Evolutionary conservation across 495 filamentous ascomycete species (phyloP), one percentile per base, ranked within the genome.

Genomic region (Cercophora samala): DNA sequence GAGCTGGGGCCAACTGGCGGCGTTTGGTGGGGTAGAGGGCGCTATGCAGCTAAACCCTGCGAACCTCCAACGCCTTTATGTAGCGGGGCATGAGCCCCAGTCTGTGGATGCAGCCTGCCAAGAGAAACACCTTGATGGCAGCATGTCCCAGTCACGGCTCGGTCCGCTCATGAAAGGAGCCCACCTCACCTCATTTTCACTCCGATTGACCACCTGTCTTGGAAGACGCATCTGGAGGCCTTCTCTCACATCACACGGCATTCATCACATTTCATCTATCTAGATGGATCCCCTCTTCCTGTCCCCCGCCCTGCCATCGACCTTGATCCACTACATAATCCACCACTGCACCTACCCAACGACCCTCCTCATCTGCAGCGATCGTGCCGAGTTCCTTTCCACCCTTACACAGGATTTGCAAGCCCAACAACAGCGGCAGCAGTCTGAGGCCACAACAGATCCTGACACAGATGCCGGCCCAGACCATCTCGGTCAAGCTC

Each of bases 331-430:
- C 63, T 84, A 86, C 72, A 74, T 94, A 26, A 77, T 96, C 42
- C 69, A 85, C 42, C 74, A 80, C 26, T 83, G 88, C 70, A 60
- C 71, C 51, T 72, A 77, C 67, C 81, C 85, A 2, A 88, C 86
- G 1, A 87, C 85, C 0, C 75, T 96, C 17, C 76, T 96, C 61
- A 80, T 96, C 73, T 95, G 93, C 75, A 86, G 85, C 5, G 83
- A 85, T 18, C 85, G 86, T 56, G 75, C 84, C 4, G 81, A 80
- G 18, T 96, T 96, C 66, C 76, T 95, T 21, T 70, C 75, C 32
- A 72, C 78, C 29, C 76, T 83, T 37, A 66, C 77, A 58, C 66
- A 76, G 3, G 76, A 83, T 59, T 58, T 80, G 19, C 53, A 24
- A 9, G 23, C 58, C 23, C 17, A 26, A 42, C 42, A 46, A 46